A percentile compares a stretch with the other conserved stretches of the same genome.
These are phyloP conservation scores for Picochlorum sp. DNA, from an alignment of 139 green algal species.

Conservation along the genomic window DNA sequence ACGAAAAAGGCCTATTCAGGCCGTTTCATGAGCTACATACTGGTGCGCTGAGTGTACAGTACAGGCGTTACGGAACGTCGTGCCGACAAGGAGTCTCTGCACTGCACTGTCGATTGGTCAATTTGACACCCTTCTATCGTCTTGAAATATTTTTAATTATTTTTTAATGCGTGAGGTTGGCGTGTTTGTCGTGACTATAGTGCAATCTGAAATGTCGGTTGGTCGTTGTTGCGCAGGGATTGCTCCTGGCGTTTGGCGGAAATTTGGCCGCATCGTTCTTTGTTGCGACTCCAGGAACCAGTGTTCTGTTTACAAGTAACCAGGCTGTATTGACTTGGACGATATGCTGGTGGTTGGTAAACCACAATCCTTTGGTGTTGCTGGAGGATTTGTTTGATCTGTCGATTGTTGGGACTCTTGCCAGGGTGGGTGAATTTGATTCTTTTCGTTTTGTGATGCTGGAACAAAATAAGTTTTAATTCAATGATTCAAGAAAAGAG, in stretches of 20 bases:
- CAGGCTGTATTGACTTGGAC: conserved; percentile 1
- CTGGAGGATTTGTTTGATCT: neutral
- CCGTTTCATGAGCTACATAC: neutral
- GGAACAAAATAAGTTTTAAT: no score
- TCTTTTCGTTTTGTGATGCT: neutral
- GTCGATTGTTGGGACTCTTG: neutral
- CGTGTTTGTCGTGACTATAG: neutral
- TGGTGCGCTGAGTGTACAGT: neutral
- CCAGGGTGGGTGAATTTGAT: neutral
- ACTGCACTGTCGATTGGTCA: no score
- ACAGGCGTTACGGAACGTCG: no score
- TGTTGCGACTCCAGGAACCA: neutral
- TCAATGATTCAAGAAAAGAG: no score
- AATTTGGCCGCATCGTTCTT: neutral
- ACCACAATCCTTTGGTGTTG: neutral
- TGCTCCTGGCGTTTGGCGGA: conserved; percentile 6
- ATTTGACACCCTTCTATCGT: neutral
- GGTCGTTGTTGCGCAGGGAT: neutral
- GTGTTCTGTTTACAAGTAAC: conserved; percentile 1
- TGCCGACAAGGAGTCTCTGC: no score
- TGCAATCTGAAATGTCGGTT: neutral
- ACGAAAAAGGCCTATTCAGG: neutral
- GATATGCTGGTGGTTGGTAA: neutral
- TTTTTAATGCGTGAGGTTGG: neutral
- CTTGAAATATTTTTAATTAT: neutral